phyloP scores from a whole-genome alignment of 2,329 filamentous ascomycete genomes.

The Venturia effusa region DNA sequence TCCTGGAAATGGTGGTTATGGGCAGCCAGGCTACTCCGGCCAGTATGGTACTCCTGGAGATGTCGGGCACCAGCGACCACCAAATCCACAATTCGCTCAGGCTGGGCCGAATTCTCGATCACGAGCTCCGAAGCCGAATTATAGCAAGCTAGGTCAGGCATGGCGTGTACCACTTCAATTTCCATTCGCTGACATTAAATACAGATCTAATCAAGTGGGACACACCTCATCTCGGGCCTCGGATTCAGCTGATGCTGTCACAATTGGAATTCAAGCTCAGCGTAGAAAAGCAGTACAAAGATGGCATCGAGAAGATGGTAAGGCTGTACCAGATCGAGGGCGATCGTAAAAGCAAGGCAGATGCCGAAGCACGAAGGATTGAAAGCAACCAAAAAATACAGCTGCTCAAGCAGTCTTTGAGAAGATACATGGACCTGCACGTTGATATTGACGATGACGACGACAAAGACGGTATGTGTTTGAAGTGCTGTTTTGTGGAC shows the following conservation, averaged over 20 bases:
- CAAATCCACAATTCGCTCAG: slow-evolving; percentile 67
- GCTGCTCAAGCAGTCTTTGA: slow-evolving; percentile 86
- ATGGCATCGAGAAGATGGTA: slow-evolving; percentile 98
- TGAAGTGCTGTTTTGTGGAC: background rate
- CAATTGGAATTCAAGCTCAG: slow-evolving; percentile 98
- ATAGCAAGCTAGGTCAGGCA: slow-evolving; percentile 80
- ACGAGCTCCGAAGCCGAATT: slow-evolving; percentile 75
- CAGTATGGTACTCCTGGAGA: slow-evolving; percentile 46
- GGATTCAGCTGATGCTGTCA: slow-evolving; percentile 97
- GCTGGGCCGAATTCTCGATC: slow-evolving; percentile 55
- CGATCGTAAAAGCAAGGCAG: slow-evolving; percentile 86
- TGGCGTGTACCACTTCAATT: background rate
- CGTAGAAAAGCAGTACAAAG: slow-evolving; percentile 97
- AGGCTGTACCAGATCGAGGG: slow-evolving; percentile 95
- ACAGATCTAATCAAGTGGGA: slow-evolving; percentile 97
- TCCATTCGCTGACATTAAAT: slow-evolving; percentile 8
- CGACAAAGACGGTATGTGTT: slow-evolving; percentile 63
- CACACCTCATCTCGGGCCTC: slow-evolving; percentile 85
- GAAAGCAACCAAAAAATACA: slow-evolving; percentile 98
- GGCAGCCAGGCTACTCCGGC: slow-evolving; percentile 32
- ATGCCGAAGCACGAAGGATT: slow-evolving; percentile 78
- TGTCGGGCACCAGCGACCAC: slow-evolving; percentile 48
- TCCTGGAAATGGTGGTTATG: slow-evolving; percentile 31
- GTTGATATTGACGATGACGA: slow-evolving; percentile 73
- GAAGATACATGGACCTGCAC: slow-evolving; percentile 93